phyloP scores from a whole-genome alignment of 176 grass and related monocot genomes.

The Elaeis guineensis region DNA sequence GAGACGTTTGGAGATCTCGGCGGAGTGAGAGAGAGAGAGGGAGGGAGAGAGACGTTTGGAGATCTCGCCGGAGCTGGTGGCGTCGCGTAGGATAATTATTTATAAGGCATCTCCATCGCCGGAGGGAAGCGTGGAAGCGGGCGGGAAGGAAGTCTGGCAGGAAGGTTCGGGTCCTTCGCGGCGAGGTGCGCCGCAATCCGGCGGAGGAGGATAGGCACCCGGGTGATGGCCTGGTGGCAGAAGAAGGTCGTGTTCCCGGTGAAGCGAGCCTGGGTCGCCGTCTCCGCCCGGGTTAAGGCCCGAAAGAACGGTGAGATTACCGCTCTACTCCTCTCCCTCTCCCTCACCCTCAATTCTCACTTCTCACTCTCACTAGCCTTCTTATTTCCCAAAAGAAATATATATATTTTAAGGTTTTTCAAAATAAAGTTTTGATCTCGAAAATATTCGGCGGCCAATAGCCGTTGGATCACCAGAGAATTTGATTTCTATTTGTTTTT shows the following conservation, averaged over 20 bases:
- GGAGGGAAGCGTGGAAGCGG: not conserved
- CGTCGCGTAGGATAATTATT: too few species aligned
- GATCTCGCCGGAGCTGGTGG: too few species aligned
- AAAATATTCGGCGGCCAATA: too few species aligned
- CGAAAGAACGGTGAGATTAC: constrained; percentile 46
- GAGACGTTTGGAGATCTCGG: too few species aligned
- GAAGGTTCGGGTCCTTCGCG: constrained; percentile 23
- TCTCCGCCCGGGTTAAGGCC: constrained; percentile 41
- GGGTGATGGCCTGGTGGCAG: constrained; percentile 62
- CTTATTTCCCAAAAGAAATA: too few species aligned
- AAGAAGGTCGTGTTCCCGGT: constrained; percentile 64
- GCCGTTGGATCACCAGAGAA: too few species aligned
- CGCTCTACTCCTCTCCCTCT: not conserved
- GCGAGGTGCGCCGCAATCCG: constrained; percentile 10
- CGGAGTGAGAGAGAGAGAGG: too few species aligned
- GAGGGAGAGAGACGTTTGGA: too few species aligned
- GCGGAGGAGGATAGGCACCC: constrained; percentile 24
- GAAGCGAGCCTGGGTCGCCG: constrained; percentile 48
- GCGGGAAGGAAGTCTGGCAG: not conserved
- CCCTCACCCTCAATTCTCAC: not conserved
- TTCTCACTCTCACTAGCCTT: not conserved
- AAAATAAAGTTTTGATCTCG: too few species aligned
- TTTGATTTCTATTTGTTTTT: too few species aligned
- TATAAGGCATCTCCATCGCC: too few species aligned
- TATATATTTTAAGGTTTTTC: too few species aligned